Evolutionary conservation across 106 monocot species (phyloP).

Genomic region (Cymbidium sinense): DNA sequence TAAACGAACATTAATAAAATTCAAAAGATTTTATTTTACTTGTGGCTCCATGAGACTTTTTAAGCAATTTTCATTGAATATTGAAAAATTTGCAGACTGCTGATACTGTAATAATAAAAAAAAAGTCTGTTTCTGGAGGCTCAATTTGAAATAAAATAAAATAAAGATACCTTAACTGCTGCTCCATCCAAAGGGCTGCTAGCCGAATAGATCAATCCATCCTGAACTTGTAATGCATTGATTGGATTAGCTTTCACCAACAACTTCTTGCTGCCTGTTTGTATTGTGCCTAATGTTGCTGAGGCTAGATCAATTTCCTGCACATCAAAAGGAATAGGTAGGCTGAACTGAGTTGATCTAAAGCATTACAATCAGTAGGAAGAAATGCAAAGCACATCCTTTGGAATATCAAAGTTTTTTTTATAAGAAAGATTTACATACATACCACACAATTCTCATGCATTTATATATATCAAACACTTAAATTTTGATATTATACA

Average conservation of each 20-base stretch:
- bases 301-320: slow-evolving; percentile 62
- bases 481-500: too few relatives aligned
- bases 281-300: slow-evolving; percentile 35
- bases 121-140: not conserved
- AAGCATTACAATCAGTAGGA: not conserved
- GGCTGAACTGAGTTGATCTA: not conserved
- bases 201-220: slow-evolving; percentile 40
- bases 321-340: not conserved
- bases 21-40: too few relatives aligned
- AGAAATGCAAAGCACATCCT: not conserved
- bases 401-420: not conserved
- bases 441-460: too few relatives aligned
- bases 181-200: slow-evolving; percentile 37
- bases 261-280: slow-evolving; percentile 39
- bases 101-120: too few relatives aligned
- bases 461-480: too few relatives aligned
- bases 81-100: too few relatives aligned
- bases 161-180: slow-evolving; percentile 38
- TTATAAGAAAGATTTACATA: not conserved
- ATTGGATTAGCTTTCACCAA: slow-evolving; percentile 43
- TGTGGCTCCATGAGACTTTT: too few relatives aligned
- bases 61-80: too few relatives aligned
- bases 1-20: too few relatives aligned
- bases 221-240: slow-evolving; percentile 34
- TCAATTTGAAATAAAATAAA: not conserved